These are phyloP conservation scores for Physcomitrium patens DNA, from an alignment of 225 moss, liverwort and hornwort genomes.

Conservation along the genomic window DNA sequence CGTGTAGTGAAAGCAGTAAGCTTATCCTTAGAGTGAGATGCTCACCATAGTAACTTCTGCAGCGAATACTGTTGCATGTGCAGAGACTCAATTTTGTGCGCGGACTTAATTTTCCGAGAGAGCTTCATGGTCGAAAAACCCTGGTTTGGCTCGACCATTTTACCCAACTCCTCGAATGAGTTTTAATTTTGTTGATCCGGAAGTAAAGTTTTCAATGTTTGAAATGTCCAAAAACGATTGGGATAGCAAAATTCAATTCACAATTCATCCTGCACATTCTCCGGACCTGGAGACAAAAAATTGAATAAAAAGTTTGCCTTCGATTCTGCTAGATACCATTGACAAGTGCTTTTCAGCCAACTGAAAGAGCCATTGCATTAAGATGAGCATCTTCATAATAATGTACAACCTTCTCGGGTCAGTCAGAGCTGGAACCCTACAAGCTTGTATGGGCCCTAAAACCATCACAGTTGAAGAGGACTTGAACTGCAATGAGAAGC, in stretches of 20 bases:
- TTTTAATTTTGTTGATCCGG: too few species aligned
- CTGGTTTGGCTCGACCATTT: too few species aligned
- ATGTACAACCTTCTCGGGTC: slow-evolving; percentile 18
- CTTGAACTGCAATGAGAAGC: slow-evolving; percentile 25
- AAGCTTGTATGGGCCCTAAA: slow-evolving; percentile 15
- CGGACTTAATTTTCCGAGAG: background rate
- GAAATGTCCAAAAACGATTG: background rate
- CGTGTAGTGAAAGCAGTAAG: background rate
- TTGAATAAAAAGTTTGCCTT: slow-evolving; percentile 1
- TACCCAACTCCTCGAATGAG: too few species aligned
- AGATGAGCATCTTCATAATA: slow-evolving; percentile 22
- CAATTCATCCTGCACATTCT: background rate
- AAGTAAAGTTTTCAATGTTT: too few species aligned
- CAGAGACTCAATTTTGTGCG: background rate
- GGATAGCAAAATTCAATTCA: background rate
- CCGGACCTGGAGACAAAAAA: background rate
- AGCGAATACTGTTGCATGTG: background rate
- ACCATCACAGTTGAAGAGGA: background rate
- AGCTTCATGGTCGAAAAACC: too few species aligned
- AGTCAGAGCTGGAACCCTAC: slow-evolving; percentile 1
- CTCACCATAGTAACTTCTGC: background rate
- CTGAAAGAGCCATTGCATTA: slow-evolving; percentile 24
- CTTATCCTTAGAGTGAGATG: background rate
- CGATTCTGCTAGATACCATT: slow-evolving; percentile 21
- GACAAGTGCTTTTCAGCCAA: slow-evolving; percentile 22